Percentiles rank a stretch among this genome's conserved stretches.
Conservation (phyloP, 139 green algal genomes). For the Pseudopediastrum boryanum region DNA sequence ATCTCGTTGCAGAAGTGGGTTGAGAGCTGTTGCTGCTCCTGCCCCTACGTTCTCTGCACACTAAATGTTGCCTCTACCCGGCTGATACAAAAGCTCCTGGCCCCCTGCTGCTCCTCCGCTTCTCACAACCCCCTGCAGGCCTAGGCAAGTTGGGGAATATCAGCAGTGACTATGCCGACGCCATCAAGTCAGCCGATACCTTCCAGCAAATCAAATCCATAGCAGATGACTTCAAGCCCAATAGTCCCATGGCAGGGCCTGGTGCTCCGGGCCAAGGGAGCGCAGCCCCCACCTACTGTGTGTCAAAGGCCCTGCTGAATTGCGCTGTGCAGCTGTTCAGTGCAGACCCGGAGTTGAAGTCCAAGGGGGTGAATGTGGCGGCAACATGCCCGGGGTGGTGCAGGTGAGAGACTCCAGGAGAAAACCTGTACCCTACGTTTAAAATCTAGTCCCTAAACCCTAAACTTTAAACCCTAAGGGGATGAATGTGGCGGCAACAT, state of each 20-base stretch:
- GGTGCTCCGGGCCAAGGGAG: background rate
- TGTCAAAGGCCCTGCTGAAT: conserved; percentile 33
- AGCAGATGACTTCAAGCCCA: conserved; percentile 14
- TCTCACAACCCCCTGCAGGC: no score
- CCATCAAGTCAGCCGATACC: background rate
- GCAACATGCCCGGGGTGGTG: conserved; percentile 29
- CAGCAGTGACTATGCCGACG: conserved; percentile 1
- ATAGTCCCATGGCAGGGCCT: conserved; percentile 24
- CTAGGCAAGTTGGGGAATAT: background rate
- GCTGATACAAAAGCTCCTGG: no score
- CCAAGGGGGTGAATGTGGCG: background rate
- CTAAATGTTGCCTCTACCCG: no score
- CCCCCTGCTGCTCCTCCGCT: no score
- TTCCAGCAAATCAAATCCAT: background rate
- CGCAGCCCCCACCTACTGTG: conserved; percentile 24
- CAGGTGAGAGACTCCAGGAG: no score
- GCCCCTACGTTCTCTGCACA: no score
- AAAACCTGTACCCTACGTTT: no score
- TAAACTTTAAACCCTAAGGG: no score
- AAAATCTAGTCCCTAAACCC: no score
- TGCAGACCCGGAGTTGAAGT: conserved; percentile 7
- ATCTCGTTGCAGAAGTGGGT: no score
- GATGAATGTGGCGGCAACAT: no score
- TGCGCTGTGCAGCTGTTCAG: conserved; percentile 17
- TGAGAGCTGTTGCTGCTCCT: no score